Percentiles rank a stretch among this genome's conserved stretches.
phyloP scores from a whole-genome alignment of 108 stramenopile genomes.

The Nitzschia inconspicua region DNA sequence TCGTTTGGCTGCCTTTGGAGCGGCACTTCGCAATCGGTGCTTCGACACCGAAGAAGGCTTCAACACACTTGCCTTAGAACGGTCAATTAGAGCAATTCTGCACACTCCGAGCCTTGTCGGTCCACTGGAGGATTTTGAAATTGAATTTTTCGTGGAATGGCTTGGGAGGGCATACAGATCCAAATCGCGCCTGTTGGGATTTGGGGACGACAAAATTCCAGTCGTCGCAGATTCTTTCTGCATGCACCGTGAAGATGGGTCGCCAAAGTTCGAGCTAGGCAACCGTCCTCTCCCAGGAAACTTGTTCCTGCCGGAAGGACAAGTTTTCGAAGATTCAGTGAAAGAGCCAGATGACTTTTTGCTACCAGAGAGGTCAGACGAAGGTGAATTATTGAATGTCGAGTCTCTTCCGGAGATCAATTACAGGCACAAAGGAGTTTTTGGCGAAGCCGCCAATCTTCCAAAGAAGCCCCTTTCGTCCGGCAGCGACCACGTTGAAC shows the following conservation, averaged over 20 bases:
- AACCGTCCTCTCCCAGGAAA: conserved; percentile 64
- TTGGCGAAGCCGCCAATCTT: not conserved
- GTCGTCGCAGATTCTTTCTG: conserved; percentile 51
- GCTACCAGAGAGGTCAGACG: conserved; percentile 9
- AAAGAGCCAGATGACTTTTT: conserved; percentile 79
- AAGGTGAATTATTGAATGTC: not conserved
- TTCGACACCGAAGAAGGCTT: conserved; percentile 73
- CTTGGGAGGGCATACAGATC: conserved; percentile 79
- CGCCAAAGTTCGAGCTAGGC: conserved; percentile 73
- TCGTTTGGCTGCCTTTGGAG: conserved; percentile 81
- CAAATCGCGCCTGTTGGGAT: conserved; percentile 61
- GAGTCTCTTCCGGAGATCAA: not conserved
- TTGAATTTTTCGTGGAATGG: conserved; percentile 71
- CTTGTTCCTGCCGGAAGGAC: conserved; percentile 13
- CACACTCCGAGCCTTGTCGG: conserved; percentile 74
- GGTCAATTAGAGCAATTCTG: conserved; percentile 68
- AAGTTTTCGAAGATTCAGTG: conserved; percentile 47
- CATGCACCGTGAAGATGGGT: conserved; percentile 47
- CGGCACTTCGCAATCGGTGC: conserved; percentile 76
- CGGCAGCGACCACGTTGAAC: too few relatives aligned
- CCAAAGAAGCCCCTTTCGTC: too few relatives aligned
- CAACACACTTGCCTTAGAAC: conserved; percentile 50
- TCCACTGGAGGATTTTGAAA: conserved; percentile 67
- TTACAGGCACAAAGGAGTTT: conserved; percentile 2
- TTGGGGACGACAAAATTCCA: conserved; percentile 71